Percentiles rank a stretch among this genome's conserved stretches.
Evolutionary conservation across 2,329 filamentous ascomycete genomes (phyloP).

Genomic region (Fusarium humuli): DNA sequence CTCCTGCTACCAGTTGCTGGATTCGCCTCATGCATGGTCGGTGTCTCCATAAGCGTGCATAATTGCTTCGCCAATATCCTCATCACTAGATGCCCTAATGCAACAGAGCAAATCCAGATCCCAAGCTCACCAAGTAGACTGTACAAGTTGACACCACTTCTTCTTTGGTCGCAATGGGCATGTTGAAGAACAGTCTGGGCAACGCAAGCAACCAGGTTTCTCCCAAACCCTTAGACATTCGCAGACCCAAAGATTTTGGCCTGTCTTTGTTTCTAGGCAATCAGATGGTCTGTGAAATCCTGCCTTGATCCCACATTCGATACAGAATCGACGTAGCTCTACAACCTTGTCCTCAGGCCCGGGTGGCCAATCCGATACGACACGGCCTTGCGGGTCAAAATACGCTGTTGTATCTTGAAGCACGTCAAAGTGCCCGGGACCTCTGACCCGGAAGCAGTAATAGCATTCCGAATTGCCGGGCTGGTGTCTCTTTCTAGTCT

Average conservation of each 20-base stretch:
- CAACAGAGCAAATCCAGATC: not conserved
- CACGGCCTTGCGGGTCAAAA: constrained; percentile 48
- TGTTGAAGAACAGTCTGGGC: constrained; percentile 51
- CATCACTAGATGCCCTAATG: constrained; percentile 11
- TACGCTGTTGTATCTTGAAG: constrained; percentile 51
- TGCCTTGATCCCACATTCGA: constrained; percentile 55
- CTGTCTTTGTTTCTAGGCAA: constrained; percentile 53
- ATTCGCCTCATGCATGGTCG: not conserved
- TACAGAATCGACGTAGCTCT: constrained; percentile 55
- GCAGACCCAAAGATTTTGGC: constrained; percentile 56
- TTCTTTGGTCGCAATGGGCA: constrained; percentile 53
- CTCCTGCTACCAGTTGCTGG: not conserved
- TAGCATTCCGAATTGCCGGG: constrained; percentile 59
- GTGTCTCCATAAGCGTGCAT: constrained; percentile 2
- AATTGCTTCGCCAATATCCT: not conserved
- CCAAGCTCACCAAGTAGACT: not conserved
- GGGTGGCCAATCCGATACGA: constrained; percentile 49
- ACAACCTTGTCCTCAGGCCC: constrained; percentile 47
- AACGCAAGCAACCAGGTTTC: constrained; percentile 52
- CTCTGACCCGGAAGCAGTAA: constrained; percentile 56
- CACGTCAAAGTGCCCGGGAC: constrained; percentile 54
- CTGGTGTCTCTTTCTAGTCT: constrained; percentile 52
- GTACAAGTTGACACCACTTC: constrained; percentile 41
- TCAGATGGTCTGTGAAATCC: constrained; percentile 55
- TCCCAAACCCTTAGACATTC: constrained; percentile 53